Evolutionary conservation across 176 grass and related monocot genomes (phyloP).

Genomic region (Canna indica): DNA sequence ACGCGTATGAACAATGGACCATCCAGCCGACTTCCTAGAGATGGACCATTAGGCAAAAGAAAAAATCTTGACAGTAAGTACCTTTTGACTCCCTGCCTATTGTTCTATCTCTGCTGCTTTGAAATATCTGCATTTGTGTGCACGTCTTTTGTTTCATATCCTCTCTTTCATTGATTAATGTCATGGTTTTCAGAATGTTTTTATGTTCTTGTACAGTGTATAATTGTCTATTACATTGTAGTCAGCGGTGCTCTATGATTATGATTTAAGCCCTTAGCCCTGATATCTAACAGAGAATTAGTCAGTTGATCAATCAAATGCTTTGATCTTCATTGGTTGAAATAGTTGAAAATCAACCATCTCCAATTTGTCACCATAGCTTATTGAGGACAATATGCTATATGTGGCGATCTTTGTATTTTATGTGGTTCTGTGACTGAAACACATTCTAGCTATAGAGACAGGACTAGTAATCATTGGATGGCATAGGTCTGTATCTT

Average conservation of each 20-base stretch:
- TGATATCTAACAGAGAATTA: neutral
- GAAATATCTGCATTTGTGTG: neutral
- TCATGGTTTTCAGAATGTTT: neutral
- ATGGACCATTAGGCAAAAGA: neutral
- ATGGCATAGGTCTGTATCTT: too few species aligned
- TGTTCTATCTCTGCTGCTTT: neutral
- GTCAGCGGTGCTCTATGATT: too few species aligned
- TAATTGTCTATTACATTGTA: too few species aligned
- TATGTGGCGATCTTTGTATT: too few species aligned
- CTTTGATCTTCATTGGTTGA: neutral
- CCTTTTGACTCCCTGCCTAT: neutral
- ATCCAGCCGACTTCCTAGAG: slow-evolving; percentile 25
- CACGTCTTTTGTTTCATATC: neutral
- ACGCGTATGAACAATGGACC: slow-evolving; percentile 66
- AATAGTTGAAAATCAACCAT: neutral
- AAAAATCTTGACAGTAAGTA: slow-evolving; percentile 9
- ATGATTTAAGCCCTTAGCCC: too few species aligned
- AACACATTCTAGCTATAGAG: neutral
- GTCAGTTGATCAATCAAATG: neutral
- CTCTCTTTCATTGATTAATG: neutral
- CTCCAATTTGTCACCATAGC: neutral
- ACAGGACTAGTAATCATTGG: neutral
- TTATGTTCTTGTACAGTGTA: too few species aligned
- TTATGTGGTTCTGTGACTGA: neutral
- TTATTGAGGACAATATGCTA: too few species aligned